Conservation (phyloP, 805 yeast genomes). For the Yamadazyma endophytica region DNA sequence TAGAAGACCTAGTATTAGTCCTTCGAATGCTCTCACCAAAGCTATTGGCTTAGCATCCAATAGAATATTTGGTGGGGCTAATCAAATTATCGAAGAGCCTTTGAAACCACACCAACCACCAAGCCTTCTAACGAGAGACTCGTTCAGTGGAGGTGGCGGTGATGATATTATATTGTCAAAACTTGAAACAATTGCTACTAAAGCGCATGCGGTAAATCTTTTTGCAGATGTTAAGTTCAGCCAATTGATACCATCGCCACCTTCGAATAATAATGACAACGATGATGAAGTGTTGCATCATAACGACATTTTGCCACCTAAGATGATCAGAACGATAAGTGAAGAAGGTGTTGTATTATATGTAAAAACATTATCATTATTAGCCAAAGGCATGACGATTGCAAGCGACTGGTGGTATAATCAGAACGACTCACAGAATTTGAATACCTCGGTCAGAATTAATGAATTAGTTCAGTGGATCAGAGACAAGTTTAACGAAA, state of each 20-base stretch:
- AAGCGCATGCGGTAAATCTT: slow-evolving; percentile 82
- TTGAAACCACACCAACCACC: too few relatives aligned
- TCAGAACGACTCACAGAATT: slow-evolving; percentile 18
- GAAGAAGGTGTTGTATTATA: slow-evolving; percentile 86
- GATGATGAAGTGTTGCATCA: slow-evolving; percentile 34
- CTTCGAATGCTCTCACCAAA: slow-evolving; percentile 82
- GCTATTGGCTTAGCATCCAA: slow-evolving; percentile 88
- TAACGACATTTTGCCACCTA: slow-evolving; percentile 50
- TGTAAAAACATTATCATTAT: slow-evolving; percentile 74
- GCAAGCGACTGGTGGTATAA: slow-evolving; percentile 90
- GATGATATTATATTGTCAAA: slow-evolving; percentile 38
- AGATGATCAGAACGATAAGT: slow-evolving; percentile 55
- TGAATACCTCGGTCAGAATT: slow-evolving; percentile 34
- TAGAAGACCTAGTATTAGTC: slow-evolving; percentile 66
- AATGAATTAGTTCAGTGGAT: slow-evolving; percentile 87
- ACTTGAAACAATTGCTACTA: slow-evolving; percentile 77
- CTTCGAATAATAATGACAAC: slow-evolving; percentile 36
- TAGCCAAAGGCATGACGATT: slow-evolving; percentile 80
- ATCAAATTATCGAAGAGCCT: slow-evolving; percentile 4
- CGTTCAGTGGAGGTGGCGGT: slow-evolving; percentile 1
- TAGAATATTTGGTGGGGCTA: slow-evolving; percentile 72
- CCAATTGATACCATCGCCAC: slow-evolving; percentile 77
- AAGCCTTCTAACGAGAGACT: slow-evolving; percentile 4
- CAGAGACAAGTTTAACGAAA: slow-evolving; percentile 82
- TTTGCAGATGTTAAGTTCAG: slow-evolving; percentile 89